Conservation (phyloP, 2,329 filamentous ascomycete genomes). For the Fusarium tupiense region DNA sequence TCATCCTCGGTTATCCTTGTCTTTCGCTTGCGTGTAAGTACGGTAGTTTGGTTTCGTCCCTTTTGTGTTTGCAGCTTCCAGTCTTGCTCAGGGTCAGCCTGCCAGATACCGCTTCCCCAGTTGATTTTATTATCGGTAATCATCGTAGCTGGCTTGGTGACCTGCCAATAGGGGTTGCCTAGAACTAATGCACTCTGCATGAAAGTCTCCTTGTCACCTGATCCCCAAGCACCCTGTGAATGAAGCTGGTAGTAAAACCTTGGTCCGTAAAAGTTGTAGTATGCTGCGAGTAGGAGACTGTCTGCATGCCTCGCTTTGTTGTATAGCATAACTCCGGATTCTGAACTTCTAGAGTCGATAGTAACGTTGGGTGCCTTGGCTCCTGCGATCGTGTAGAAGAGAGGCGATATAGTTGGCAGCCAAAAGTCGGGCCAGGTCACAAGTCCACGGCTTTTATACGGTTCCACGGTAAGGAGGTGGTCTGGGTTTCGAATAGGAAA, state of each 20-base stretch:
- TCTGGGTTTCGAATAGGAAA: slow-evolving; percentile 36
- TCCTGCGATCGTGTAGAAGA: slow-evolving; percentile 37
- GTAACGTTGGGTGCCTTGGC: slow-evolving; percentile 27
- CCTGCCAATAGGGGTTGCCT: slow-evolving; percentile 35
- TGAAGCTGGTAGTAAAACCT: slow-evolving; percentile 40
- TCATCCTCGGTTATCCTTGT: neutral
- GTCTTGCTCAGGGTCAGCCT: slow-evolving; percentile 39
- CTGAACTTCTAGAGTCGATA: slow-evolving; percentile 30
- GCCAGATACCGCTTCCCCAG: slow-evolving; percentile 41
- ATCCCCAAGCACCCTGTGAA: slow-evolving; percentile 41
- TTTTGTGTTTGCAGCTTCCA: slow-evolving; percentile 17
- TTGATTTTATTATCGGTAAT: slow-evolving; percentile 25
- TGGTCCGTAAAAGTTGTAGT: slow-evolving; percentile 41
- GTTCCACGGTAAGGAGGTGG: slow-evolving; percentile 29
- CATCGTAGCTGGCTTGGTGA: slow-evolving; percentile 16
- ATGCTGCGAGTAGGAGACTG: slow-evolving; percentile 34
- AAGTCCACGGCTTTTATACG: slow-evolving; percentile 27
- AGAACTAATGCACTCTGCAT: slow-evolving; percentile 33
- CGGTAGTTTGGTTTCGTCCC: neutral
- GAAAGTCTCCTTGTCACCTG: slow-evolving; percentile 40
- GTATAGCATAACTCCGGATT: slow-evolving; percentile 38
- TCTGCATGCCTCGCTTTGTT: slow-evolving; percentile 35
- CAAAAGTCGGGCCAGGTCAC: slow-evolving; percentile 43
- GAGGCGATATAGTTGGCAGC: slow-evolving; percentile 38
- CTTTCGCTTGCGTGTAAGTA: neutral